Conservation (phyloP, 164 flowering plant genomes). For the Chimonanthus praecox region DNA sequence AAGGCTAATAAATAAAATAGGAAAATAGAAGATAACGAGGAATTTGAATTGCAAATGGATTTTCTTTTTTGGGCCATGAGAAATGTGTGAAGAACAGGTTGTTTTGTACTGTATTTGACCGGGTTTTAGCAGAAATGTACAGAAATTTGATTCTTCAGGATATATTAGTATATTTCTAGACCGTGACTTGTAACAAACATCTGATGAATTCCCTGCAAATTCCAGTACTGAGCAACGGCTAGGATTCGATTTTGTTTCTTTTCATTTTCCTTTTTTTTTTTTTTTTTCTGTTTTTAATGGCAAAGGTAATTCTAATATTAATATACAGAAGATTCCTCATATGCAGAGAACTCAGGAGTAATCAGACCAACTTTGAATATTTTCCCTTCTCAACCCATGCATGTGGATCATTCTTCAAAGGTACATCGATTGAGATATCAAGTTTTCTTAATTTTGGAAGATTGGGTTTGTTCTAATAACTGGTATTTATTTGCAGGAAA, state of each 20-base stretch:
- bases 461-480: background rate
- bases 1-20: background rate
- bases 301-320: background rate
- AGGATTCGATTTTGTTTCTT: slow-evolving; percentile 7
- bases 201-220: slow-evolving; percentile 22
- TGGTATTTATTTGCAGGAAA: slow-evolving; percentile 30
- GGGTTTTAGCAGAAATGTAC: slow-evolving; percentile 10
- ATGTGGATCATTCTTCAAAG: slow-evolving; percentile 69
- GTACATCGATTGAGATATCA: slow-evolving; percentile 12
- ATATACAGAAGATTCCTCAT: slow-evolving; percentile 27
- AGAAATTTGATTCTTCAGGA: background rate
- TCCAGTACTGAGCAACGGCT: slow-evolving; percentile 29
- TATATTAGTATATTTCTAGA: slow-evolving; percentile 7
- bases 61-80: slow-evolving; percentile 28
- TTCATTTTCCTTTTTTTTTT: slow-evolving; percentile 1
- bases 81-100: slow-evolving; percentile 39
- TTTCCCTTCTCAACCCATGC: slow-evolving; percentile 99
- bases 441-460: background rate
- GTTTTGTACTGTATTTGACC: slow-evolving; percentile 57
- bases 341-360: slow-evolving; percentile 53
- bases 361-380: slow-evolving; percentile 87
- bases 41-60: slow-evolving; percentile 4
- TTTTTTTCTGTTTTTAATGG: slow-evolving; percentile 17
- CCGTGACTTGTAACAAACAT: slow-evolving; percentile 30
- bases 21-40: background rate